phyloP scores from a whole-genome alignment of 257 asterid species.

The Fraxinus excelsior region DNA sequence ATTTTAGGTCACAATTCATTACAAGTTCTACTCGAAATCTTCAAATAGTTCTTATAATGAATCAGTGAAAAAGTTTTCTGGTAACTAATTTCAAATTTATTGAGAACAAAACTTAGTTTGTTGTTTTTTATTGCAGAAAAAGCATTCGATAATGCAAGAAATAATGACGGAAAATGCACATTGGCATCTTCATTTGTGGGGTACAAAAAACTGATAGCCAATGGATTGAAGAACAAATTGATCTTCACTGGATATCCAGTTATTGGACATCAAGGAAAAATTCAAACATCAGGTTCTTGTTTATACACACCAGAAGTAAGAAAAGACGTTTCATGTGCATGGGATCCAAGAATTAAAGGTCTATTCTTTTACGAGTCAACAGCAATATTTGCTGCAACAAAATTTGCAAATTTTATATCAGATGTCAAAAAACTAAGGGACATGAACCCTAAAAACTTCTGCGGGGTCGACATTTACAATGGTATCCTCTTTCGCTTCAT shows the following conservation, averaged over 20 bases:
- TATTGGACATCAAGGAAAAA: conserved; percentile 63
- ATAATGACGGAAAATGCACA: conserved; percentile 49
- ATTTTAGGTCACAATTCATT: conserved; percentile 5
- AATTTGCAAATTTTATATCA: conserved; percentile 44
- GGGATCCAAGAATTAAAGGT: conserved; percentile 79
- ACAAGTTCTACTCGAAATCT: not conserved
- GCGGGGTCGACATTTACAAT: conserved; percentile 81
- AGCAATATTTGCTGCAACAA: conserved; percentile 45
- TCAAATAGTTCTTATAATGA: not conserved
- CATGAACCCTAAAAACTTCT: conserved; percentile 49
- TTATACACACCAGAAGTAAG: conserved; percentile 51
- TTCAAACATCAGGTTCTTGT: conserved; percentile 90
- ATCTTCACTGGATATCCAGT: conserved; percentile 79
- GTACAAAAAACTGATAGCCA: conserved; percentile 54
- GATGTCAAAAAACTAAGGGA: conserved; percentile 63
- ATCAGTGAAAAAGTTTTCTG: not conserved
- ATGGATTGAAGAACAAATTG: conserved; percentile 69
- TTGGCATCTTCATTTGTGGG: conserved; percentile 45
- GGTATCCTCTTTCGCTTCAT: conserved; percentile 73
- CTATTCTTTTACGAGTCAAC: conserved; percentile 74
- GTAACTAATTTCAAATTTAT: not conserved
- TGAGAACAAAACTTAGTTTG: not conserved
- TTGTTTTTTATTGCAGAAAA: conserved; percentile 46
- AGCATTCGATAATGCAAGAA: conserved; percentile 44
- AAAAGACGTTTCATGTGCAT: conserved; percentile 49